phyloP scores from a whole-genome alignment of 1,284 basidiomycete species.

The Pholiota adiposa region DNA sequence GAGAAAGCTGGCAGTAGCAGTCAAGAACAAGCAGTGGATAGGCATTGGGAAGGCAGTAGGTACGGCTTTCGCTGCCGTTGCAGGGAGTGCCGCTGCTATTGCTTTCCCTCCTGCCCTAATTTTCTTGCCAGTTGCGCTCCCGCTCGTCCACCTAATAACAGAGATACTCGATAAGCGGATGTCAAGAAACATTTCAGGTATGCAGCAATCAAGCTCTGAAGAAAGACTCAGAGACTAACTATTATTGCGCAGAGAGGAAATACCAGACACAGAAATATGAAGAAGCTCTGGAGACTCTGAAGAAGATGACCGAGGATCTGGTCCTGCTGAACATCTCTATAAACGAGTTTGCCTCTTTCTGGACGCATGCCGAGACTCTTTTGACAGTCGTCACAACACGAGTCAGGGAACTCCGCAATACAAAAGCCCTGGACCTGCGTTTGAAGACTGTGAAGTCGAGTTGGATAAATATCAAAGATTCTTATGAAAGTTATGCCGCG shows the following conservation, averaged over 20 bases:
- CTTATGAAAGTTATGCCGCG: background rate
- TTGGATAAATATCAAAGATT: conserved; percentile 1
- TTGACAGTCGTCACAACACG: conserved; percentile 13
- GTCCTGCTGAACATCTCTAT: conserved; percentile 7
- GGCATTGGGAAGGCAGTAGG: background rate
- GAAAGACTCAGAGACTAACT: background rate
- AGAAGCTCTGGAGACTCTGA: conserved; percentile 8
- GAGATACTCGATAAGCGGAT: background rate
- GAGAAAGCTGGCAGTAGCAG: conserved; percentile 1
- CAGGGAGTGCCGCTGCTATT: conserved; percentile 3
- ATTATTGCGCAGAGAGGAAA: background rate
- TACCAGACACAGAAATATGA: background rate
- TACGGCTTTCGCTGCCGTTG: conserved; percentile 3
- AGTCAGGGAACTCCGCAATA: conserved; percentile 13
- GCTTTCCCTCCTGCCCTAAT: conserved; percentile 10
- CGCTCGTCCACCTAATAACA: background rate
- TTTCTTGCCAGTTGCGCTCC: conserved; percentile 7
- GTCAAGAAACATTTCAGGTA: background rate
- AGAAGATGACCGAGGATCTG: conserved; percentile 9
- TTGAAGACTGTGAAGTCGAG: conserved; percentile 4
- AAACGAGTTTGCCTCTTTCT: conserved; percentile 15
- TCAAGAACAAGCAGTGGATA: background rate
- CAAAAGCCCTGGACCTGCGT: background rate
- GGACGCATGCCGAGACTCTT: conserved; percentile 12
- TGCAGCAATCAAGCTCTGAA: background rate